These are phyloP conservation scores for Ramaria sp. DNA, from an alignment of 768 basidiomycete genomes.

Conservation along the genomic window DNA sequence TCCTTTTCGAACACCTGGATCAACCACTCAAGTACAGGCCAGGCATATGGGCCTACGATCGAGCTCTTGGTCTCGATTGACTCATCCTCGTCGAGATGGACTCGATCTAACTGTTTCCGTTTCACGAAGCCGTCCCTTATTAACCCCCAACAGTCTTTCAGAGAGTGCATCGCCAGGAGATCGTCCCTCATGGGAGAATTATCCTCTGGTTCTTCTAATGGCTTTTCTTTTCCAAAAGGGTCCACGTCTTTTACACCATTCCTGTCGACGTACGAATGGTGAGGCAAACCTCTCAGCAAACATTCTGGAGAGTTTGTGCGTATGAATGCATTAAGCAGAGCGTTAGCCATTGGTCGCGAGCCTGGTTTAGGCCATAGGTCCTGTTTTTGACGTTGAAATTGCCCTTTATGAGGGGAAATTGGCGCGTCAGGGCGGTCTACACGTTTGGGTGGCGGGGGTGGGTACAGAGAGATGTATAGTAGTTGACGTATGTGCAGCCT, in stretches of 20 bases:
- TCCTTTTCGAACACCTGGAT: slow-evolving; percentile 60
- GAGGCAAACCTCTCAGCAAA: slow-evolving; percentile 8
- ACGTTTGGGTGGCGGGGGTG: slow-evolving; percentile 21
- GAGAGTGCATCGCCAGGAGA: not conserved
- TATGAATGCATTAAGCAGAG: slow-evolving; percentile 2
- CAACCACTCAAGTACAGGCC: slow-evolving; percentile 65
- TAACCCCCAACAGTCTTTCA: slow-evolving; percentile 10
- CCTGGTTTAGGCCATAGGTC: slow-evolving; percentile 5
- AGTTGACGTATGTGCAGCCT: slow-evolving; percentile 60
- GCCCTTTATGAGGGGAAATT: slow-evolving; percentile 5
- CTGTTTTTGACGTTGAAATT: slow-evolving; percentile 3
- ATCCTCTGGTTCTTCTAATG: not conserved
- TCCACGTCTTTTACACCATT: slow-evolving; percentile 1
- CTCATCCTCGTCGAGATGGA: slow-evolving; percentile 19
- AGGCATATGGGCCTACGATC: slow-evolving; percentile 49
- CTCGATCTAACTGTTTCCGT: slow-evolving; percentile 4
- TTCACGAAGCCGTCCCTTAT: slow-evolving; percentile 6
- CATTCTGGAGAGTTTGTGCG: slow-evolving; percentile 4
- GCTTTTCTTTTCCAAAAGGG: slow-evolving; percentile 2
- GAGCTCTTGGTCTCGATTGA: slow-evolving; percentile 17
- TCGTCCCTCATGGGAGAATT: slow-evolving; percentile 2
- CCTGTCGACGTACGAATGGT: not conserved
- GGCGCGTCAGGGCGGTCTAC: not conserved
- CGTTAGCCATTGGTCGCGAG: not conserved
- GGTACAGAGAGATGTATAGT: slow-evolving; percentile 60